These are phyloP conservation scores for Hemileia vastatrix DNA, from an alignment of 1,284 basidiomycete species.

Conservation along the genomic window DNA sequence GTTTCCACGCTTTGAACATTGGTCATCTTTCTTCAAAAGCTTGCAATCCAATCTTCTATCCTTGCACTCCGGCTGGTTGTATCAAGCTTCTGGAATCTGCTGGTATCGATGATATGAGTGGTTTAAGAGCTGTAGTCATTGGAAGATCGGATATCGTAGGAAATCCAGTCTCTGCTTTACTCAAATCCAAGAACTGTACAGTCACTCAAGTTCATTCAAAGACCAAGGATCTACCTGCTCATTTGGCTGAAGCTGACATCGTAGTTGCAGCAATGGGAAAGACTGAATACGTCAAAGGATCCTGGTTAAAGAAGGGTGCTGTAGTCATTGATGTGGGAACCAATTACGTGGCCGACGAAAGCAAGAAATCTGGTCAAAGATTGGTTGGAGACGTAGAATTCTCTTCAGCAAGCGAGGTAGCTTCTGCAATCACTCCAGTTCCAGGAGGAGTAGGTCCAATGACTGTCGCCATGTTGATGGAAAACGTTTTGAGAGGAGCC, in stretches of 20 bases:
- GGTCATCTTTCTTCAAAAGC: slow-evolving; percentile 42
- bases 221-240: slow-evolving; percentile 33
- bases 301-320: slow-evolving; percentile 40
- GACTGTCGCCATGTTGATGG: slow-evolving; percentile 45
- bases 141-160: slow-evolving; percentile 43
- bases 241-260: no score
- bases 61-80: slow-evolving; percentile 42
- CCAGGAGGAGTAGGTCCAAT: slow-evolving; percentile 45
- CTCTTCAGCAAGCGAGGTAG: slow-evolving; percentile 35
- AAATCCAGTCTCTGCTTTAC: slow-evolving; percentile 39
- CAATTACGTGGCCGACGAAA: slow-evolving; percentile 41
- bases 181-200: slow-evolving; percentile 39
- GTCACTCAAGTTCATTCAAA: slow-evolving; percentile 42
- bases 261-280: slow-evolving; percentile 42
- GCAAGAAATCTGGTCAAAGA: slow-evolving; percentile 41
- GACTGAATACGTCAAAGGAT: slow-evolving; percentile 37
- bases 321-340: slow-evolving; percentile 44
- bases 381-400: slow-evolving; percentile 43
- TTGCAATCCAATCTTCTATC: slow-evolving; percentile 41
- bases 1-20: slow-evolving; percentile 44
- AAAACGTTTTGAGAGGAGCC: slow-evolving; percentile 35
- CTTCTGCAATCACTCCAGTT: slow-evolving; percentile 41
- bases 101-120: slow-evolving; percentile 38
- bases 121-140: slow-evolving; percentile 39
- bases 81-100: slow-evolving; percentile 39